These are phyloP conservation scores for Pseudozyma tsukubaensis DNA, from an alignment of 1,284 basidiomycete species.

Conservation along the genomic window DNA sequence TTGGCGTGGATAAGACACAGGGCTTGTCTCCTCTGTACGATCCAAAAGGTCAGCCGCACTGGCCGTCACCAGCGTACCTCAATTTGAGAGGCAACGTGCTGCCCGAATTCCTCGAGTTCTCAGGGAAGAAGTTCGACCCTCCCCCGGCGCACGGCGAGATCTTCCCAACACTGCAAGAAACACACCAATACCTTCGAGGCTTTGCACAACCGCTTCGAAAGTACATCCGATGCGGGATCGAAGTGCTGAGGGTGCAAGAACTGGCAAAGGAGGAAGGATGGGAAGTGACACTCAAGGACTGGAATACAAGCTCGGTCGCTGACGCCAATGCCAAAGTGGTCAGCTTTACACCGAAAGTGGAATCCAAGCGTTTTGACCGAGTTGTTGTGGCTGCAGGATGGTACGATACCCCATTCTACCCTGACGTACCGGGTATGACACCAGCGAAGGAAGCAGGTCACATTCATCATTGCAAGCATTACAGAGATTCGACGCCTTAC, in stretches of 20 bases:
- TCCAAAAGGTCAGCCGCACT: conserved; percentile 45
- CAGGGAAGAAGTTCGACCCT: conserved; percentile 32
- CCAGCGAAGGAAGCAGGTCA: conserved; percentile 27
- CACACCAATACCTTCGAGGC: conserved; percentile 44
- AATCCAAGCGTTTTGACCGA: conserved; percentile 35
- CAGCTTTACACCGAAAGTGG: conserved; percentile 19
- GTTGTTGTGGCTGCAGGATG: conserved; percentile 56
- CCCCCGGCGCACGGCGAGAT: conserved; percentile 45
- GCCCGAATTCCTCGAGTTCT: conserved; percentile 59
- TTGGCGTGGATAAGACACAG: conserved; percentile 28
- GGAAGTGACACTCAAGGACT: conserved; percentile 45
- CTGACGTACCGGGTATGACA: conserved; percentile 37
- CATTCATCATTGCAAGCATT: conserved; percentile 64
- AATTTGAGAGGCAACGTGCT: conserved; percentile 60
- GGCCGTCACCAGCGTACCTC: conserved; percentile 60
- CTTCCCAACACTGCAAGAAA: conserved; percentile 57
- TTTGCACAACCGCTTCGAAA: conserved; percentile 38
- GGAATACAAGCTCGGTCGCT: conserved; percentile 5
- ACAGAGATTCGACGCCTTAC: conserved; percentile 50
- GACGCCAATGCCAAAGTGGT: not conserved
- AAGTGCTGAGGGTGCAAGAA: conserved; percentile 55
- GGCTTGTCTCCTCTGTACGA: conserved; percentile 34
- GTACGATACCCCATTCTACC: conserved; percentile 59
- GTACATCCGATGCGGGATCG: conserved; percentile 37
- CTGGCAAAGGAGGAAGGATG: conserved; percentile 30